These are phyloP conservation scores for Beauveria varroae DNA, from an alignment of 2,329 filamentous ascomycete genomes.

Conservation along the genomic window DNA sequence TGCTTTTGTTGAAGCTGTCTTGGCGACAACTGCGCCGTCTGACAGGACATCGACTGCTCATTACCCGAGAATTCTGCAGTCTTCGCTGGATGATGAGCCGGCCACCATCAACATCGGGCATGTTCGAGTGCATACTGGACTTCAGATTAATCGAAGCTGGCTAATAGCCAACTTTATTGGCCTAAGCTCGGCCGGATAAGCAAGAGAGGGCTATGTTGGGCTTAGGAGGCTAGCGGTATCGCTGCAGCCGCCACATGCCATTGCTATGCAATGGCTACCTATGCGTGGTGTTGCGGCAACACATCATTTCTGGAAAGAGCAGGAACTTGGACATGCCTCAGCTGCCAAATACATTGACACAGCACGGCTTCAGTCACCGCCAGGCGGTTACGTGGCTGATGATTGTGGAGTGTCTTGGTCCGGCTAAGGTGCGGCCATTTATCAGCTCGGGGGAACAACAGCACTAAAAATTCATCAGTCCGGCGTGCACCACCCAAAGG, in stretches of 20 bases:
- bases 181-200: neutral
- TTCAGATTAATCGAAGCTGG: neutral
- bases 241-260: neutral
- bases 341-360: neutral
- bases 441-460: constrained; percentile 17
- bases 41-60: neutral
- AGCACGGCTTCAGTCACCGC: neutral
- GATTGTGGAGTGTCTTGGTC: constrained; percentile 6
- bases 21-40: neutral
- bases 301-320: neutral
- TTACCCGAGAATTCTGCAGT: neutral
- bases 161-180: neutral
- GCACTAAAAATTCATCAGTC: constrained; percentile 32
- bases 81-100: neutral
- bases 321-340: neutral
- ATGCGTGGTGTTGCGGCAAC: neutral
- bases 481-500: constrained; percentile 20
- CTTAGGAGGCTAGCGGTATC: neutral
- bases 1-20: neutral
- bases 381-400: neutral
- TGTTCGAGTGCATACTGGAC: constrained; percentile 1
- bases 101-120: neutral
- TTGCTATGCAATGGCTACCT: neutral
- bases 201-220: neutral
- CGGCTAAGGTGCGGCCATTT: constrained; percentile 35